A percentile compares a stretch with the other conserved stretches of the same genome.
Evolutionary conservation across 192 early-diverging fungal species (phyloP).

Genomic region (Backusella luteola): DNA sequence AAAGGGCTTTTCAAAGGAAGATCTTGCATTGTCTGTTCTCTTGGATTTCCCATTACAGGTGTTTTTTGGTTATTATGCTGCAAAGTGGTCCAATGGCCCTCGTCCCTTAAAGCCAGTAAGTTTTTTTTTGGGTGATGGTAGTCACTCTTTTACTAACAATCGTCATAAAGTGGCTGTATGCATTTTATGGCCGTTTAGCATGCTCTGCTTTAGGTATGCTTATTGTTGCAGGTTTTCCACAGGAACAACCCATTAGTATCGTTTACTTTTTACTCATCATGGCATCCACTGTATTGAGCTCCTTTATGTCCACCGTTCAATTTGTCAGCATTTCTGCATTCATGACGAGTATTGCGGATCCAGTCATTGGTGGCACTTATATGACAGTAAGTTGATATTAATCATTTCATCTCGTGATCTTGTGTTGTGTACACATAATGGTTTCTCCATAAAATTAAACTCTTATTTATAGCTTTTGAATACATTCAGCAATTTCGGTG

Average conservation of each 20-base stretch:
- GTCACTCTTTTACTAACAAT: not conserved
- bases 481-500: constrained; percentile 95
- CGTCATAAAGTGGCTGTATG: constrained; percentile 78
- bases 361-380: constrained; percentile 89
- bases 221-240: constrained; percentile 78
- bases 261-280: constrained; percentile 82
- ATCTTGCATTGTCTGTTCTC: constrained; percentile 87
- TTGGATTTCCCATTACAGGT: constrained; percentile 98
- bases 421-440: not conserved
- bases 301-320: constrained; percentile 90
- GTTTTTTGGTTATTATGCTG: constrained; percentile 96
- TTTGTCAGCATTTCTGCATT: constrained; percentile 96
- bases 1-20: constrained; percentile 92
- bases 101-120: constrained; percentile 80
- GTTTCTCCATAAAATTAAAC: not conserved
- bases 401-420: not conserved
- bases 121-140: not conserved
- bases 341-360: constrained; percentile 94
- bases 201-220: constrained; percentile 83
- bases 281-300: constrained; percentile 72
- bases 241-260: constrained; percentile 54
- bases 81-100: constrained; percentile 88
- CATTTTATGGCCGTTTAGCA: constrained; percentile 82
- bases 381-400: constrained; percentile 60
- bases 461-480: constrained; percentile 65